These are phyloP conservation scores for Saccharomycopsis guyanensis DNA, from an alignment of 805 yeast species.

Conservation along the genomic window DNA sequence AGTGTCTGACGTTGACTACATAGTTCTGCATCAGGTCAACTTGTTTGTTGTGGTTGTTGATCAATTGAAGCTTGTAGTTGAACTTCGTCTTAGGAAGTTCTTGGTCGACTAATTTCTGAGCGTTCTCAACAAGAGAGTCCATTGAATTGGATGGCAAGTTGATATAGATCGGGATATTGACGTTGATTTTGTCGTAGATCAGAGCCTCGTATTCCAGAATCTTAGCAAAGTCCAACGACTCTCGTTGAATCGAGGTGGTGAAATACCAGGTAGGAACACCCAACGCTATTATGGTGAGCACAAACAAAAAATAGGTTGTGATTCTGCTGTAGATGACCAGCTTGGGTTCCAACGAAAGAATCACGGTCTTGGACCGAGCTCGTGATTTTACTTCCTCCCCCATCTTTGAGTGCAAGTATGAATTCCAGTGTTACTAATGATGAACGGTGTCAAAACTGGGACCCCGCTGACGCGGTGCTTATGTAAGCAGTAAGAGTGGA, in stretches of 20 bases:
- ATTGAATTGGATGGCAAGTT: conserved; percentile 30
- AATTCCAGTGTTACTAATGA: too few species aligned
- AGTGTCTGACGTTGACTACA: conserved; percentile 30
- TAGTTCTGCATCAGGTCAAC: conserved; percentile 29
- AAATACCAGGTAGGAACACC: conserved; percentile 54
- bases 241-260: conserved; percentile 59
- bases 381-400: too few species aligned
- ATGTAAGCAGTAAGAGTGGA: too few species aligned
- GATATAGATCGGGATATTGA: conserved; percentile 38
- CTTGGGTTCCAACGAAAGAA: conserved; percentile 12
- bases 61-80: conserved; percentile 27
- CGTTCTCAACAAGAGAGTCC: conserved; percentile 26
- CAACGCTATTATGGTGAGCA: conserved; percentile 28
- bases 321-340: conserved; percentile 18
- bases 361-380: conserved; percentile 2
- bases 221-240: conserved; percentile 44
- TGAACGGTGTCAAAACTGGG: too few species aligned
- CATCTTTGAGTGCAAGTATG: too few species aligned
- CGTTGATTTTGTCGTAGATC: conserved; percentile 26
- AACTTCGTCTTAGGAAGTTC: conserved; percentile 24
- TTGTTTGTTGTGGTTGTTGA: conserved; percentile 22
- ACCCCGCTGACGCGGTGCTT: too few species aligned
- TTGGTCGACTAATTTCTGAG: conserved; percentile 33
- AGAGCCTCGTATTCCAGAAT: conserved; percentile 30
- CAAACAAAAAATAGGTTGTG: conserved; percentile 25